Evolutionary conservation across 2,329 filamentous ascomycete species (phyloP).

Genomic region (Paecilomyces sp.): DNA sequence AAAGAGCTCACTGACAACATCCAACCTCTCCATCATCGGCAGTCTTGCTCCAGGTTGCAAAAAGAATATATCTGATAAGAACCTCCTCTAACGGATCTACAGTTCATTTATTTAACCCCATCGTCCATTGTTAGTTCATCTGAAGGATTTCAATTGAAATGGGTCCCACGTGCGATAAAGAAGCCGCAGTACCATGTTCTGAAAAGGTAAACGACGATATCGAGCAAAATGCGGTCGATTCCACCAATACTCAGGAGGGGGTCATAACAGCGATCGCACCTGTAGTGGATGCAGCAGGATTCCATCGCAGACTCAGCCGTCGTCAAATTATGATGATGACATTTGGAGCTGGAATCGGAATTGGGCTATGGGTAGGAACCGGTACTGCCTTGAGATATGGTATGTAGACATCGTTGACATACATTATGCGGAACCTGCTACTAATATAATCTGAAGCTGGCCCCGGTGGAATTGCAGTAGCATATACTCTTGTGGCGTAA

Average conservation of each 20-base stretch:
- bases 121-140: not conserved
- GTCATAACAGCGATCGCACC: not conserved
- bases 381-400: conserved; percentile 26
- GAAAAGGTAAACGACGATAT: not conserved
- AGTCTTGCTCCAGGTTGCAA: too few relatives aligned
- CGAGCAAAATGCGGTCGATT: not conserved
- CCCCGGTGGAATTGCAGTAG: conserved; percentile 24
- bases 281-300: conserved; percentile 15
- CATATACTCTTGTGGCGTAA: conserved; percentile 25
- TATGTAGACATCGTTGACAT: conserved; percentile 3
- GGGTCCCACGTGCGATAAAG: not conserved
- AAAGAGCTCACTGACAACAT: too few relatives aligned
- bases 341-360: conserved; percentile 29
- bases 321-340: conserved; percentile 34
- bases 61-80: too few relatives aligned
- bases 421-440: not conserved
- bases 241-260: not conserved
- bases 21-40: too few relatives aligned
- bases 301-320: conserved; percentile 21
- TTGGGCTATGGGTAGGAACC: conserved; percentile 29
- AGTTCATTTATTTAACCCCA: too few relatives aligned
- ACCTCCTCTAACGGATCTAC: too few relatives aligned
- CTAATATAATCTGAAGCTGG: conserved; percentile 13
- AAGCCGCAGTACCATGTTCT: not conserved
- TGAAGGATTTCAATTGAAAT: not conserved